Evolutionary conservation across 352 stramenopile genomes (phyloP).

Genomic region (Globisporangium irregulare): DNA sequence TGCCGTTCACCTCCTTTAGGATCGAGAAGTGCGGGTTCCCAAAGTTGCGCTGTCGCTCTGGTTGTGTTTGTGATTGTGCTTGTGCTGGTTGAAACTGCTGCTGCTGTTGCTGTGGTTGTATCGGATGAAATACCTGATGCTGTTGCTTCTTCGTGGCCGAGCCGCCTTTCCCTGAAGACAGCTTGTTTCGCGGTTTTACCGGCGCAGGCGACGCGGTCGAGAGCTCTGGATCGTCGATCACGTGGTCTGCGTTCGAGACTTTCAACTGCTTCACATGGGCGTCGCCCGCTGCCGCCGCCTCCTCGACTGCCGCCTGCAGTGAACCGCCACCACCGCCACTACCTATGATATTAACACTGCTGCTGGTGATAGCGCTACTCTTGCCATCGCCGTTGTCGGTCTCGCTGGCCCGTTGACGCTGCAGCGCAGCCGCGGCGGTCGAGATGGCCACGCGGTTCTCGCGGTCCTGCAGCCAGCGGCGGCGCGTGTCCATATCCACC

Average conservation of each 20-base stretch:
- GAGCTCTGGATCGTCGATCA: neutral
- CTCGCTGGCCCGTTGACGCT: neutral
- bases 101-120: slow-evolving; percentile 7
- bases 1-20: slow-evolving; percentile 13
- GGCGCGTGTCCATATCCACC: slow-evolving; percentile 12
- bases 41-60: slow-evolving; percentile 1
- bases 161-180: neutral
- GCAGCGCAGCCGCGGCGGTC: slow-evolving; percentile 3
- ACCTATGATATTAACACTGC: neutral
- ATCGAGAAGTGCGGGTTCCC: slow-evolving; percentile 12
- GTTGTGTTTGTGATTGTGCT: neutral
- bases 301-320: slow-evolving; percentile 2
- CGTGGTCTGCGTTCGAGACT: neutral
- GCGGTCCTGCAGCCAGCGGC: slow-evolving; percentile 15
- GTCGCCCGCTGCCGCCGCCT: neutral
- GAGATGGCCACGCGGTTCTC: slow-evolving; percentile 8
- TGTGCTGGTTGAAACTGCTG: neutral
- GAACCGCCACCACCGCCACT: neutral
- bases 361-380: neutral
- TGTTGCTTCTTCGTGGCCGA: neutral
- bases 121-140: neutral
- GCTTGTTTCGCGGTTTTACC: neutral
- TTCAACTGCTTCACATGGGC: slow-evolving; percentile 9
- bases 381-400: neutral
- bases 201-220: neutral